Percentiles rank a stretch among this genome's conserved stretches.
phyloP scores from a whole-genome alignment of 352 stramenopile species.

The Globisporangium middletonii region DNA sequence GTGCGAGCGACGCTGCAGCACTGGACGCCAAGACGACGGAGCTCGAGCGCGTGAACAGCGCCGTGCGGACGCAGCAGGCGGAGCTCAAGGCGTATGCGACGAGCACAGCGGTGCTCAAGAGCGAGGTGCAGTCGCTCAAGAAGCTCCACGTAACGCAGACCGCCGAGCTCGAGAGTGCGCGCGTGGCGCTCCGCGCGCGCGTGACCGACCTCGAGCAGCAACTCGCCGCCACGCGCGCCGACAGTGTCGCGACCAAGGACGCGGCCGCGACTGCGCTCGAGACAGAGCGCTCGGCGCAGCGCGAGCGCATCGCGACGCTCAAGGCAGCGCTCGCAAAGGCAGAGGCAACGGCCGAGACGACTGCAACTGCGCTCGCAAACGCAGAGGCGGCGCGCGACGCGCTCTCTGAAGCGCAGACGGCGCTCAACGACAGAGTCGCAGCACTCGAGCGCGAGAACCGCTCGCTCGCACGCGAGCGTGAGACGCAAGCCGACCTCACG shows the following conservation, averaged over 20 bases:
- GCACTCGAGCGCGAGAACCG: neutral
- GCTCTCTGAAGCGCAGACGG: neutral
- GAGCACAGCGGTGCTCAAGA: neutral
- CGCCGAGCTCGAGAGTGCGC: slow-evolving; percentile 16
- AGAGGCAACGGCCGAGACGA: neutral
- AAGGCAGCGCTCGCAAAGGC: neutral
- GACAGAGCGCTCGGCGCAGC: too few species aligned
- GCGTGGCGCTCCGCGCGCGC: slow-evolving; percentile 10
- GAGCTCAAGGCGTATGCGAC: slow-evolving; percentile 4
- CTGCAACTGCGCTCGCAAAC: neutral
- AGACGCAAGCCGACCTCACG: slow-evolving; percentile 8
- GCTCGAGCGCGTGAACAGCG: slow-evolving; percentile 26
- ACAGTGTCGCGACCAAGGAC: neutral
- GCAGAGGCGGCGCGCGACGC: neutral
- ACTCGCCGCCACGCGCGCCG: neutral
- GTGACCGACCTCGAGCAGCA: slow-evolving; percentile 16
- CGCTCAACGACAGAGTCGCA: neutral
- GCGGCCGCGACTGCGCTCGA: too few species aligned
- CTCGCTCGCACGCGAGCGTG: neutral
- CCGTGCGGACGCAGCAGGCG: slow-evolving; percentile 19
- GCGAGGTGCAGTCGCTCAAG: slow-evolving; percentile 5
- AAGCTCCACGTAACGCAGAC: slow-evolving; percentile 3
- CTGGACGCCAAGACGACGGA: slow-evolving; percentile 16
- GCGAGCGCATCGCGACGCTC: neutral
- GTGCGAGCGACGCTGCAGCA: slow-evolving; percentile 18